Conservation (phyloP, 2,329 filamentous ascomycete species). For the Pseudocercospora eumusae region DNA sequence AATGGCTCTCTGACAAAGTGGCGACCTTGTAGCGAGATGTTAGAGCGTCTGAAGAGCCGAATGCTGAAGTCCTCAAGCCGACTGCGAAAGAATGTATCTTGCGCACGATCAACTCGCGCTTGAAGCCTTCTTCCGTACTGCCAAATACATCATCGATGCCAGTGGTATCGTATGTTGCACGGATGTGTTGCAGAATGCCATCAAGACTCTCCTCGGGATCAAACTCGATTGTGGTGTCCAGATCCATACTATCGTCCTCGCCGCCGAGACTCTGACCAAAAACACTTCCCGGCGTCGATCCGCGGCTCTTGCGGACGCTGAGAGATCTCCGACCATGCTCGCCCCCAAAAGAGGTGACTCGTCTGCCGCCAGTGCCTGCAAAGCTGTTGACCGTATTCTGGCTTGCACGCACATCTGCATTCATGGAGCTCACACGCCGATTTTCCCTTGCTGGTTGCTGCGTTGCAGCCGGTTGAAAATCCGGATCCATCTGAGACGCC, state of each 20-base stretch:
- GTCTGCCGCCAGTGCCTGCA: slow-evolving; percentile 59
- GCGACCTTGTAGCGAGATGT: slow-evolving; percentile 21
- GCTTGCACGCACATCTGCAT: slow-evolving; percentile 54
- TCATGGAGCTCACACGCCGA: slow-evolving; percentile 88
- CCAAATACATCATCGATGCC: slow-evolving; percentile 39
- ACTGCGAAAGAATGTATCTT: slow-evolving; percentile 36
- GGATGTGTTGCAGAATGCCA: slow-evolving; percentile 34
- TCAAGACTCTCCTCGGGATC: slow-evolving; percentile 35
- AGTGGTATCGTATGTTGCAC: slow-evolving; percentile 35
- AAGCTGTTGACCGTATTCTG: slow-evolving; percentile 46
- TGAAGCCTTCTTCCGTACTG: slow-evolving; percentile 36
- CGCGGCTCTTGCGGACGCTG: slow-evolving; percentile 51
- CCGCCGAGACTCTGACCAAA: slow-evolving; percentile 39
- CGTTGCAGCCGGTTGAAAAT: slow-evolving; percentile 45
- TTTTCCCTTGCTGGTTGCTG: slow-evolving; percentile 58
- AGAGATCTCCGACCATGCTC: slow-evolving; percentile 66
- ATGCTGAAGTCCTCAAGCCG: slow-evolving; percentile 18
- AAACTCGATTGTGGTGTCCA: slow-evolving; percentile 35
- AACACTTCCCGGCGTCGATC: slow-evolving; percentile 57
- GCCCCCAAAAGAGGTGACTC: slow-evolving; percentile 70
- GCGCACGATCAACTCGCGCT: slow-evolving; percentile 39
- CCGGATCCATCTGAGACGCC: slow-evolving; percentile 53
- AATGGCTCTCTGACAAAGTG: slow-evolving; percentile 23
- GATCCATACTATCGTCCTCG: slow-evolving; percentile 39
- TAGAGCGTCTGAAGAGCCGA: neutral